Conservation (phyloP, 371 early-diverging fungal genomes). For the Syncephalis fuscata region DNA sequence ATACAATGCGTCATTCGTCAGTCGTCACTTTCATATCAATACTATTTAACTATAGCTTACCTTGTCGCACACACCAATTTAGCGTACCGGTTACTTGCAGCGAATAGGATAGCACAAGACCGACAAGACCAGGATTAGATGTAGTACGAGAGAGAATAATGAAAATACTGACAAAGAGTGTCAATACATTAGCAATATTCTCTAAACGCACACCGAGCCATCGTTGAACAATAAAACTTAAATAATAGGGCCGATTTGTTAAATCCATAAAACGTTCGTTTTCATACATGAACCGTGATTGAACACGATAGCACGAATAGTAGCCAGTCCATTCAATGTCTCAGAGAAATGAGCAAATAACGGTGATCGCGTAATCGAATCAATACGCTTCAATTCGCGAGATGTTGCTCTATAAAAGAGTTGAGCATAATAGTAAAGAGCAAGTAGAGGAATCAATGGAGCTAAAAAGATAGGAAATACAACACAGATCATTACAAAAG, state of each 20-base stretch:
- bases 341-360: slow-evolving; percentile 75
- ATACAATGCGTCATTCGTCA: no score
- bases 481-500: slow-evolving; percentile 43
- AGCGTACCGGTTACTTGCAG: slow-evolving; percentile 19
- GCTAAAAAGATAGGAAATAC: slow-evolving; percentile 41
- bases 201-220: slow-evolving; percentile 48
- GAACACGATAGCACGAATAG: slow-evolving; percentile 61
- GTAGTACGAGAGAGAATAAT: slow-evolving; percentile 9
- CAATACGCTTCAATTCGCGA: slow-evolving; percentile 53
- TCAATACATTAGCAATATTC: slow-evolving; percentile 12
- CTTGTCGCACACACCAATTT: slow-evolving; percentile 19
- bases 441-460: slow-evolving; percentile 7
- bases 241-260: slow-evolving; percentile 43
- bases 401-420: slow-evolving; percentile 19
- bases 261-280: slow-evolving; percentile 22
- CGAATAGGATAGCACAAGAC: slow-evolving; percentile 16
- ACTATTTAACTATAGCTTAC: no score
- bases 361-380: slow-evolving; percentile 64
- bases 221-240: slow-evolving; percentile 42
- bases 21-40: no score
- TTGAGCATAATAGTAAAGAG: slow-evolving; percentile 18
- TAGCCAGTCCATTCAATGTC: slow-evolving; percentile 43
- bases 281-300: slow-evolving; percentile 21
- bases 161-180: slow-evolving; percentile 18
- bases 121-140: slow-evolving; percentile 7